phyloP scores from a whole-genome alignment of 495 filamentous ascomycete species.

The Chaetomium fimeti region DNA sequence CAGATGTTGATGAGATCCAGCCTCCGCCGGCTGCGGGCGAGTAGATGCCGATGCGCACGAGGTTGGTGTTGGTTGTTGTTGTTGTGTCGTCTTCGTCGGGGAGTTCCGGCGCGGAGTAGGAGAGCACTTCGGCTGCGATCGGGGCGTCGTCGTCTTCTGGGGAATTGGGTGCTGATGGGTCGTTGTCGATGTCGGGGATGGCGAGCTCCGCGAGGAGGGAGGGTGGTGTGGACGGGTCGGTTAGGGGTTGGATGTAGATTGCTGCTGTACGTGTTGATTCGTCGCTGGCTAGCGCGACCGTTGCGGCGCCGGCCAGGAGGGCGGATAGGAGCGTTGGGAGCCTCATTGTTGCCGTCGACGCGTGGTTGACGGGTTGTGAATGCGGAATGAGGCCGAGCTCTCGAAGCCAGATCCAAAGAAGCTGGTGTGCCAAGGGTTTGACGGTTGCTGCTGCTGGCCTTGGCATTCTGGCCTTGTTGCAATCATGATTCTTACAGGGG shows the following conservation, averaged over 20 bases:
- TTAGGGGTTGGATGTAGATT: constrained; percentile 49
- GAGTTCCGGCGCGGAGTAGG: constrained; percentile 51
- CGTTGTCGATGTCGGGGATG: constrained; percentile 30
- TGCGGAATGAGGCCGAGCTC: background rate
- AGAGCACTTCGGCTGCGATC: constrained; percentile 36
- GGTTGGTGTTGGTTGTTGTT: constrained; percentile 15
- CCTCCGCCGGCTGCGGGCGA: constrained; percentile 34
- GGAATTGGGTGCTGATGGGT: background rate
- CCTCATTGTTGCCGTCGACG: constrained; percentile 21
- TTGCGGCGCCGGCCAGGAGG: constrained; percentile 32
- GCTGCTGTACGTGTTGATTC: constrained; percentile 33
- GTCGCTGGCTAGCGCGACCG: constrained; percentile 21
- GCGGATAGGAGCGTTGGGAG: constrained; percentile 24
- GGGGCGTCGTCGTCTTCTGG: constrained; percentile 8
- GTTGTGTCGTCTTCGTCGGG: constrained; percentile 26
- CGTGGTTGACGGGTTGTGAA: background rate
- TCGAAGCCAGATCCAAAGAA: background rate
- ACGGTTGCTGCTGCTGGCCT: background rate
- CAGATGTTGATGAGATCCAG: constrained; percentile 52
- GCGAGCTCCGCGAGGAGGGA: constrained; percentile 49
- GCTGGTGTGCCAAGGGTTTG: background rate
- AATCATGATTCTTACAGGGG: too few relatives aligned
- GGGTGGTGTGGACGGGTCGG: constrained; percentile 32
- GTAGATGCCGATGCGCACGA: constrained; percentile 53
- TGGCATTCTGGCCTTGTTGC: background rate